Conservation (phyloP, 2,329 filamentous ascomycete species). For the Alternaria viburni region DNA sequence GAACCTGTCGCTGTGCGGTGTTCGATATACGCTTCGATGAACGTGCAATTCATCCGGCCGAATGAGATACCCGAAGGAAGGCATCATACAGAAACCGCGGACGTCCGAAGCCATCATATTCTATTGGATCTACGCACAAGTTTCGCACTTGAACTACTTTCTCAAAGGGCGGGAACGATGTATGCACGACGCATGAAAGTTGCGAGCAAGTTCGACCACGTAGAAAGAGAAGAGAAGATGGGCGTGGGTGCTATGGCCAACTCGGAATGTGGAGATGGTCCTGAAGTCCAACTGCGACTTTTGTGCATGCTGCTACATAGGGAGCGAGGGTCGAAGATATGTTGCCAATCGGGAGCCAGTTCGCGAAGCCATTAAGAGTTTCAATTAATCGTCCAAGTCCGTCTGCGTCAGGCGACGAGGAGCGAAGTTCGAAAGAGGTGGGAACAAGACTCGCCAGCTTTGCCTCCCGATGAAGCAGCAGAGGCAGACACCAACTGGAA, state of each 20-base stretch:
- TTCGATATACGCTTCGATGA: neutral
- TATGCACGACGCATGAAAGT: neutral
- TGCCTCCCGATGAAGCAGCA: neutral
- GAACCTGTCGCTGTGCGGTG: neutral
- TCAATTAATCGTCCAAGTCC: neutral
- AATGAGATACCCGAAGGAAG: neutral
- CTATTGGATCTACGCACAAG: neutral
- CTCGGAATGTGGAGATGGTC: neutral
- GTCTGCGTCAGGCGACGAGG: neutral
- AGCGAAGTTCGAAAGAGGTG: neutral
- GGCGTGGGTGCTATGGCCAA: neutral
- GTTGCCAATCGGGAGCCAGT: neutral
- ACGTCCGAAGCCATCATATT: neutral
- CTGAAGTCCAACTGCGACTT: neutral
- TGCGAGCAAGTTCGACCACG: neutral
- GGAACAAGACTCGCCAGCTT: neutral
- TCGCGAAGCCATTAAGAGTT: neutral
- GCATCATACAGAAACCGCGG: neutral
- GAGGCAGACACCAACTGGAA: neutral
- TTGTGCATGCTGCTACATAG: neutral
- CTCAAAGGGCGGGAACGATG: neutral
- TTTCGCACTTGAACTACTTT: neutral
- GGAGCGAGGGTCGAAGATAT: neutral
- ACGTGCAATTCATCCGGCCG: neutral
- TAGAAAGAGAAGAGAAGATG: neutral